Percentiles rank a stretch among this genome's conserved stretches.
phyloP scores from a whole-genome alignment of 345 rosid species.

The Stellera chamaejasme region DNA sequence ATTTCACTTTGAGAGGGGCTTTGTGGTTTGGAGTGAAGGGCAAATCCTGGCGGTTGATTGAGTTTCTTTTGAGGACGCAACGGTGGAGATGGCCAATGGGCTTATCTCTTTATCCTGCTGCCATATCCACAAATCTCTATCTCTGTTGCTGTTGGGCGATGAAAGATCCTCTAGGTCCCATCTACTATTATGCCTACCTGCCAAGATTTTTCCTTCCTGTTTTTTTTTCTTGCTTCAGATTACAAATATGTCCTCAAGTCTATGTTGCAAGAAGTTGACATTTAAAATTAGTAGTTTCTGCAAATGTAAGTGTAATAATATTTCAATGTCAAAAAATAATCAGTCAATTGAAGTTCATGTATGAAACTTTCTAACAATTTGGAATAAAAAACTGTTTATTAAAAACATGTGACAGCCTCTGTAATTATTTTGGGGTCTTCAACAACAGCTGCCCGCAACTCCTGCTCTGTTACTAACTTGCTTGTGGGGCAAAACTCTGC shows the following conservation, averaged over 20 bases:
- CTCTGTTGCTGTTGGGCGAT: slow-evolving; percentile 38
- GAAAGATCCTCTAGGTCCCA: slow-evolving; percentile 40
- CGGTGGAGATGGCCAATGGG: slow-evolving; percentile 19
- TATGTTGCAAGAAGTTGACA: too few species aligned
- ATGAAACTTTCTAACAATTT: too few species aligned
- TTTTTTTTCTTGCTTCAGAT: too few species aligned
- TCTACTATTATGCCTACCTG: slow-evolving; percentile 13
- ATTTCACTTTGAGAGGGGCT: slow-evolving; percentile 6
- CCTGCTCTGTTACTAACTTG: slow-evolving; percentile 30
- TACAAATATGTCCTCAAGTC: too few species aligned
- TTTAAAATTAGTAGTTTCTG: too few species aligned
- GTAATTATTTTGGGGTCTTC: background rate
- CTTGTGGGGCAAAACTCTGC: slow-evolving; percentile 26
- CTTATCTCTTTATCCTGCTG: slow-evolving; percentile 40
- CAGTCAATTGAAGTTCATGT: too few species aligned
- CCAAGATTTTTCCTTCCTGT: slow-evolving; percentile 1
- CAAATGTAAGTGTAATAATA: too few species aligned
- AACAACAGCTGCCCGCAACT: slow-evolving; percentile 26
- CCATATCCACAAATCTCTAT: slow-evolving; percentile 46
- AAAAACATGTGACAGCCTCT: too few species aligned
- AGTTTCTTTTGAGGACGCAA: slow-evolving; percentile 16
- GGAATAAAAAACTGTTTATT: too few species aligned
- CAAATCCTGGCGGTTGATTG: slow-evolving; percentile 13
- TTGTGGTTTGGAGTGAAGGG: slow-evolving; percentile 30
- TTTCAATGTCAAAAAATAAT: too few species aligned